These are phyloP conservation scores for Verticillium dahliae DNA, from an alignment of 2,329 filamentous ascomycete species.

Conservation along the genomic window DNA sequence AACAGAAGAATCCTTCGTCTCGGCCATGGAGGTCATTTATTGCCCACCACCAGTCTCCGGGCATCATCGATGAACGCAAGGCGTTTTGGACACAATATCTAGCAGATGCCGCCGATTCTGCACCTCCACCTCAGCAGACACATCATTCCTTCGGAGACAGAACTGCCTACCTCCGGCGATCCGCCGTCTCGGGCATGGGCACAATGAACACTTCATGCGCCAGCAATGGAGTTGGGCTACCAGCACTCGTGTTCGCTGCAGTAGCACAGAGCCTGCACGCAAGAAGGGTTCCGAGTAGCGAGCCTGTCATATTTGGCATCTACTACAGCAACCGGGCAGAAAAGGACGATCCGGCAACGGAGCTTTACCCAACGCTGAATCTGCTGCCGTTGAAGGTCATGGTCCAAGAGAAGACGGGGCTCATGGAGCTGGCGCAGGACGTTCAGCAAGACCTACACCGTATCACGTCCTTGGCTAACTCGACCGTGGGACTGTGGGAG, in stretches of 20 bases:
- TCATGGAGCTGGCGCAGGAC: slow-evolving; percentile 45
- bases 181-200: slow-evolving; percentile 32
- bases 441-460: slow-evolving; percentile 63
- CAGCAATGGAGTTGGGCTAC: slow-evolving; percentile 53
- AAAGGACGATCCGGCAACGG: slow-evolving; percentile 20
- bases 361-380: slow-evolving; percentile 67
- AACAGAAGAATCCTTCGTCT: not conserved
- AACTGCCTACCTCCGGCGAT: slow-evolving; percentile 34
- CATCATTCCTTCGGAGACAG: slow-evolving; percentile 3
- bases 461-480: slow-evolving; percentile 51
- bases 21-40: slow-evolving; percentile 19
- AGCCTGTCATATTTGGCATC: slow-evolving; percentile 61
- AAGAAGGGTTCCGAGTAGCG: not conserved
- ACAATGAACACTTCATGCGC: slow-evolving; percentile 12
- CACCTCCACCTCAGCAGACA: not conserved
- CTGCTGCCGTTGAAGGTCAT: slow-evolving; percentile 65
- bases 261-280: slow-evolving; percentile 42
- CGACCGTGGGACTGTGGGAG: slow-evolving; percentile 60
- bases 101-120: slow-evolving; percentile 2
- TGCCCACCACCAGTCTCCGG: slow-evolving; percentile 4
- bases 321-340: slow-evolving; percentile 72
- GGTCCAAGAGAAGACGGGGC: slow-evolving; percentile 14
- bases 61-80: slow-evolving; percentile 11
- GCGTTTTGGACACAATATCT: slow-evolving; percentile 38
- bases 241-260: slow-evolving; percentile 69